Conservation (phyloP, 2,329 filamentous ascomycete genomes). For the Aspergillus eucalypticola region DNA sequence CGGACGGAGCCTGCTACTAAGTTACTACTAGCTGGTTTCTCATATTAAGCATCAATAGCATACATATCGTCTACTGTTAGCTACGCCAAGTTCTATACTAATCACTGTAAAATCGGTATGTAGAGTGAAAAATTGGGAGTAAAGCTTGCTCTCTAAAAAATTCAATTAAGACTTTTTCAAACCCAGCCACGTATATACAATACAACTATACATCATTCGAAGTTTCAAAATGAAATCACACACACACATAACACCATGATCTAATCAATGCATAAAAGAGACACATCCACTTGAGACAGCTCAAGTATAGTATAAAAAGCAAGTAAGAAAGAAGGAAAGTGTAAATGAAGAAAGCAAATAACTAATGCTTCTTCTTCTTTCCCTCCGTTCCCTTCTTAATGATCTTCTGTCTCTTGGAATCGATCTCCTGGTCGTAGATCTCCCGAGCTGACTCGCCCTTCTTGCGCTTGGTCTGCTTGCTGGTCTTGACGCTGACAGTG, state of each 20-base stretch:
- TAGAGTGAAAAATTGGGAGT: too few relatives aligned
- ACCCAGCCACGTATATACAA: conserved; percentile 10
- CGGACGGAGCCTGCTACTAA: background rate
- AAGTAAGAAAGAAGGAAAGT: background rate
- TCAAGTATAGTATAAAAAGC: background rate
- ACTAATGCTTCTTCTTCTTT: conserved; percentile 32
- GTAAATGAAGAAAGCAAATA: too few relatives aligned
- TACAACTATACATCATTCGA: background rate
- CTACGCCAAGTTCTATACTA: too few relatives aligned
- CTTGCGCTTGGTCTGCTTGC: conserved; percentile 71
- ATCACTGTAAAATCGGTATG: too few relatives aligned
- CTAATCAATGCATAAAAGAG: background rate
- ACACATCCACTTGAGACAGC: background rate
- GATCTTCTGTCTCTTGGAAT: conserved; percentile 46
- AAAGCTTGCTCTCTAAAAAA: background rate
- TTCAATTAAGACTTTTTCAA: conserved; percentile 13
- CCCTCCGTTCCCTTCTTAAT: conserved; percentile 48
- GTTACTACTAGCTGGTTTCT: background rate
- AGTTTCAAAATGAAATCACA: background rate
- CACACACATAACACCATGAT: conserved; percentile 1
- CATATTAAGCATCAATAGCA: too few relatives aligned
- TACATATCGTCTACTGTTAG: too few relatives aligned
- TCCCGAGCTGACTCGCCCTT: conserved; percentile 58
- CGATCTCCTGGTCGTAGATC: conserved; percentile 47
- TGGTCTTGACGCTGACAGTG: conserved; percentile 76